Evolutionary conservation across 148 eudicot genomes (phyloP), one percentile per base, ranked within the genome.

Genomic region (Polygonum aviculare): DNA sequence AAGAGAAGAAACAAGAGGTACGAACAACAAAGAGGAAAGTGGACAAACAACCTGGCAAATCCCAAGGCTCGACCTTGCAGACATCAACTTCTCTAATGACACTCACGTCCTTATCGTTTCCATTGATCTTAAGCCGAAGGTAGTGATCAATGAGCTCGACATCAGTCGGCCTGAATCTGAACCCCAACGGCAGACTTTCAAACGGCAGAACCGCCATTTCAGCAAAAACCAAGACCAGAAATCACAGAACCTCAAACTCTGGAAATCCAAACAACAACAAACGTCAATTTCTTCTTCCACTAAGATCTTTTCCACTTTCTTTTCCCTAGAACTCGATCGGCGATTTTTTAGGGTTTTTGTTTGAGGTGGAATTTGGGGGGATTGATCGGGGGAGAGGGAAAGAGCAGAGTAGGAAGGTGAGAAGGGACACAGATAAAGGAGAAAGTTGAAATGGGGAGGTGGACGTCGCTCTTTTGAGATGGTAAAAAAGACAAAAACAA

Each of bases 51-150:
- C 99, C 91, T 15, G 99, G 99, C 72, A 95, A 84, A 81, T 95
- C 99, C 93, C 94, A 91, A 31, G 99, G 99, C 57, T 96, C 99
- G 45, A 77, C 82, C 81, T 89, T 90, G 76, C 99, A 96, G 73
- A 96, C 87, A 80, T 96, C 99, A 69, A 96, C 87, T 80, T 96
- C 99, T 0, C 88, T 86, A 51, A 96, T 96, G 33, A 87, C 85
- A 50, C 86, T 60, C 65, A 91, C 99, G 18, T 83, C 84, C 19
- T 81, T 83, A 11, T 93, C 82, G 62, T 65, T 78, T 0, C 97
- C 91, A 69, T 91, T 96, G 79, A 96, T 91, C 87, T 96, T 96
- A n/a, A 81, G 81, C 52, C 89, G 77, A 3, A 96, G 80, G 75
- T 91, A 96, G 79, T 93, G 97, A 82, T 91, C 86, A 41, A 96